Conservation (phyloP, 2,329 filamentous ascomycete genomes). For the Penicillium vulpinum region DNA sequence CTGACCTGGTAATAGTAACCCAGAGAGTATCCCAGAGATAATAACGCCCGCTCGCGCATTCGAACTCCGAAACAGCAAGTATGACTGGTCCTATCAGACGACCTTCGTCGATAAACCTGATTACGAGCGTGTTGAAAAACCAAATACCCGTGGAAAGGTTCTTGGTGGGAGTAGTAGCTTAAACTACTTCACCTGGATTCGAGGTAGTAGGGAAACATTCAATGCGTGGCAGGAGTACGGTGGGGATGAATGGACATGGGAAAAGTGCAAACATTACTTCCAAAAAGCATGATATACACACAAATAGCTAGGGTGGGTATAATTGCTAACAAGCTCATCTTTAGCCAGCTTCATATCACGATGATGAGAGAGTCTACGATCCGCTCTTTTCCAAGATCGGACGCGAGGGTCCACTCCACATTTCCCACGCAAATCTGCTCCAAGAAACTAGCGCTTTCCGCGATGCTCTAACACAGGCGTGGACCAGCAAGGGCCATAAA, state of each 20-base stretch:
- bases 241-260: slow-evolving; percentile 55
- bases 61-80: slow-evolving; percentile 55
- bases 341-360: not conserved
- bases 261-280: slow-evolving; percentile 21
- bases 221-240: slow-evolving; percentile 49
- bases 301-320: too few relatives aligned
- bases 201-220: slow-evolving; percentile 56
- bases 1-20: slow-evolving; percentile 27
- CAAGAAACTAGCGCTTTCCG: slow-evolving; percentile 53
- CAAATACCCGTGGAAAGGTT: slow-evolving; percentile 60
- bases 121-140: slow-evolving; percentile 62
- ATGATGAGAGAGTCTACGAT: not conserved
- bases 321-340: not conserved
- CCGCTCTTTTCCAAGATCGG: slow-evolving; percentile 29
- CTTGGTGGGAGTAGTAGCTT: slow-evolving; percentile 58
- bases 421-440: slow-evolving; percentile 55
- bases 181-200: slow-evolving; percentile 65
- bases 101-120: slow-evolving; percentile 58
- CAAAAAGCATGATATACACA: slow-evolving; percentile 42
- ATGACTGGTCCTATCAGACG: slow-evolving; percentile 64
- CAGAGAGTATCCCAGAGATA: slow-evolving; percentile 52
- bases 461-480: slow-evolving; percentile 46
- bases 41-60: slow-evolving; percentile 57
- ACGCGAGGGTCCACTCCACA: slow-evolving; percentile 50
- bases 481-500: slow-evolving; percentile 53